phyloP scores from a whole-genome alignment of 2,329 filamentous ascomycete genomes.

The Cercospora sojina region DNA sequence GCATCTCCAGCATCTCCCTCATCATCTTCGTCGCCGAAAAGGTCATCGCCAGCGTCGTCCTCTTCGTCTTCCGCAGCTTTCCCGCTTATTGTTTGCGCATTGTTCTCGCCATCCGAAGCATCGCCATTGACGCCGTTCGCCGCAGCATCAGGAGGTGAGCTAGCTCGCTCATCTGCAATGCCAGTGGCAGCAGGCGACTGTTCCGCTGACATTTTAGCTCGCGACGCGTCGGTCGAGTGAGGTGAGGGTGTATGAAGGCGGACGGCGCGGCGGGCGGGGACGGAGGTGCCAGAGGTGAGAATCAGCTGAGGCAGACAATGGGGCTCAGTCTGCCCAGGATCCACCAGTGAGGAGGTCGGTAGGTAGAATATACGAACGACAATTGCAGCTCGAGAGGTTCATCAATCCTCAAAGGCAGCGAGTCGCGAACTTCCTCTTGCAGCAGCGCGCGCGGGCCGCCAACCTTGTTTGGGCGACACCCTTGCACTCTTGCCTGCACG shows the following conservation, averaged over 20 bases:
- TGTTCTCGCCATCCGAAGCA: constrained; percentile 25
- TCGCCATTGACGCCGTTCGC: constrained; percentile 21
- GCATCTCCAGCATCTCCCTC: constrained; percentile 29
- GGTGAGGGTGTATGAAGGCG: neutral
- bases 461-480: constrained; percentile 4
- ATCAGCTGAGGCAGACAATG: neutral
- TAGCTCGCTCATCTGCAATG: constrained; percentile 27
- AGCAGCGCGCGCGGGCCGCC: neutral
- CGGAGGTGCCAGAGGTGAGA: neutral
- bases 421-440: constrained; percentile 5
- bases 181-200: constrained; percentile 18
- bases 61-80: constrained; percentile 34
- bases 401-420: neutral
- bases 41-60: constrained; percentile 44
- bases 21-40: constrained; percentile 49
- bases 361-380: neutral
- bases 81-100: constrained; percentile 24
- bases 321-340: neutral
- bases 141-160: constrained; percentile 4
- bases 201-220: constrained; percentile 19
- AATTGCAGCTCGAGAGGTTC: neutral
- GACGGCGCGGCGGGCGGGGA: neutral
- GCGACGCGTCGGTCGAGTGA: neutral
- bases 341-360: neutral
- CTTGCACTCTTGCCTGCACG: neutral